These are phyloP conservation scores for Cladosporium sphaerospermum DNA, from an alignment of 2,329 filamentous ascomycete genomes.

Conservation along the genomic window DNA sequence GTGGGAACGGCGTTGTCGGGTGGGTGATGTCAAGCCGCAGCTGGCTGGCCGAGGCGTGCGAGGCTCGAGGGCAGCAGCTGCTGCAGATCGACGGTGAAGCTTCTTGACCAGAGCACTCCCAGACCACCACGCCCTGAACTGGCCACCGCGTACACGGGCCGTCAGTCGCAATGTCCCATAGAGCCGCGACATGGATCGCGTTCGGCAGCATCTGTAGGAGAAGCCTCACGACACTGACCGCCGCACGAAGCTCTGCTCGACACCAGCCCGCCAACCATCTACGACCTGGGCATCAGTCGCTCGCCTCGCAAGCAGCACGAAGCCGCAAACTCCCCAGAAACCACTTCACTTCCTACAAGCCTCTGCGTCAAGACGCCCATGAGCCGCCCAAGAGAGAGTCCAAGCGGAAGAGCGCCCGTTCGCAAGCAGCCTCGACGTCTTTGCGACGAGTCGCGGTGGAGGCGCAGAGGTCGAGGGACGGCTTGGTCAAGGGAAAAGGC, in stretches of 20 bases:
- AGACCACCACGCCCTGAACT: too few species aligned
- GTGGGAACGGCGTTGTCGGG: not conserved
- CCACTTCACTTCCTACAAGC: slow-evolving; percentile 21
- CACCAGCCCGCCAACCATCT: slow-evolving; percentile 10
- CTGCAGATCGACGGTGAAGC: not conserved
- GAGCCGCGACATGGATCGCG: slow-evolving; percentile 25
- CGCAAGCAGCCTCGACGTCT: slow-evolving; percentile 60
- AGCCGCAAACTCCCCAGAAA: slow-evolving; percentile 20
- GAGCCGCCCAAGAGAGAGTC: slow-evolving; percentile 22
- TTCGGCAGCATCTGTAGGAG: slow-evolving; percentile 17
- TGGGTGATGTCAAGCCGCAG: slow-evolving; percentile 10
- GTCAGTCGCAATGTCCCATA: slow-evolving; percentile 6
- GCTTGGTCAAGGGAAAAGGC: slow-evolving; percentile 45
- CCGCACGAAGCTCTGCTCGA: slow-evolving; percentile 16
- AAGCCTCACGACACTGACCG: slow-evolving; percentile 19
- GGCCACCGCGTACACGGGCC: too few species aligned
- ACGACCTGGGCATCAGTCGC: slow-evolving; percentile 14
- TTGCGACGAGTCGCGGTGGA: slow-evolving; percentile 80
- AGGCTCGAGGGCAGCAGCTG: not conserved
- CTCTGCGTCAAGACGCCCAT: slow-evolving; percentile 16
- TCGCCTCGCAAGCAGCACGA: slow-evolving; percentile 18
- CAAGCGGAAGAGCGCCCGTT: slow-evolving; percentile 45
- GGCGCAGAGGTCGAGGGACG: slow-evolving; percentile 59
- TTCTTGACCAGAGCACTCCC: too few species aligned
- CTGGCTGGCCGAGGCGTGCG: not conserved